Evolutionary conservation across 208 protist species (phyloP).

Genomic region (Naegleria lovaniensis): DNA sequence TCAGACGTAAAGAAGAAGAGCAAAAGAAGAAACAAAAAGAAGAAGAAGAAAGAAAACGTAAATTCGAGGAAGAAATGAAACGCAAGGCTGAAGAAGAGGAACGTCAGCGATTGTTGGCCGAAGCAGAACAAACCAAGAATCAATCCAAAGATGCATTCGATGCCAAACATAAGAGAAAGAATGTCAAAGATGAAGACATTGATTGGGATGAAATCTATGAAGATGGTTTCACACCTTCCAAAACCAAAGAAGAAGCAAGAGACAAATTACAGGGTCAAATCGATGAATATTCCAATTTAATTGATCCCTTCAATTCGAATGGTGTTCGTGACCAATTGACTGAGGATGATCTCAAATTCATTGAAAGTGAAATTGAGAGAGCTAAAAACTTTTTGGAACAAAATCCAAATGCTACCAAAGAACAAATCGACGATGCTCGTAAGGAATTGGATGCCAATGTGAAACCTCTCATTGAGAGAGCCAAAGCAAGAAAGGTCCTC

Average conservation of each 20-base stretch:
- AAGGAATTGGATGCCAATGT: not conserved
- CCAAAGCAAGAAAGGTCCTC: not conserved
- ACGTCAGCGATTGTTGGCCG: not conserved
- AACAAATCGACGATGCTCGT: not conserved
- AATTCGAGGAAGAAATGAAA: not conserved
- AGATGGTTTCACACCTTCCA: not conserved
- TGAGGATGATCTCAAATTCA: not conserved
- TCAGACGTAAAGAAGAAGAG: not conserved
- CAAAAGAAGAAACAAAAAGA: not conserved
- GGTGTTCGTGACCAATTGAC: not conserved
- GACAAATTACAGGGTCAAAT: not conserved
- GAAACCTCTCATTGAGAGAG: not conserved
- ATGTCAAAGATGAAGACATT: not conserved
- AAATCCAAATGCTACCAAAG: not conserved
- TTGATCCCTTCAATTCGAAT: not conserved
- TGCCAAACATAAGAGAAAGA: not conserved
- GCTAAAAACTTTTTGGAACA: not conserved
- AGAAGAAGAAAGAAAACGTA: not conserved
- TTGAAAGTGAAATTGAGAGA: not conserved
- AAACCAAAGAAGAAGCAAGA: not conserved
- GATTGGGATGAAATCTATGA: constrained; percentile 23
- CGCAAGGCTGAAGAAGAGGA: constrained; percentile 8
- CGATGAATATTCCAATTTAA: not conserved
- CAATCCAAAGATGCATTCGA: not conserved
- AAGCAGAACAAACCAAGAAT: not conserved